Conservation (phyloP, 2,329 filamentous ascomycete species). For the Aspergillus ibericus region DNA sequence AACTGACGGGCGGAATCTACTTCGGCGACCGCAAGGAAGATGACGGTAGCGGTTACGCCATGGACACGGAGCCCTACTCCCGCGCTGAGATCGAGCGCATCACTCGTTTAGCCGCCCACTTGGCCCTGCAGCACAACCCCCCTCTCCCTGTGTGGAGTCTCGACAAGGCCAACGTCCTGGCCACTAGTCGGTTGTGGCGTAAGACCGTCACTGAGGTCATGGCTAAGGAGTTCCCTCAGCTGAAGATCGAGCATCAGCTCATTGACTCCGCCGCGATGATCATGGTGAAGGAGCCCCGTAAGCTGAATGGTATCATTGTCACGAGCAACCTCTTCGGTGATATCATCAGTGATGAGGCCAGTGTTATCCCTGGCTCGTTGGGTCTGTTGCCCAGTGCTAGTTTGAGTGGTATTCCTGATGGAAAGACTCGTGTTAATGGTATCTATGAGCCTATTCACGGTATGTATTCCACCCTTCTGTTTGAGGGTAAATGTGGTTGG, state of each 20-base stretch:
- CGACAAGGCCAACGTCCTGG: conserved; percentile 96
- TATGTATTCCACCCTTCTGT: conserved; percentile 40
- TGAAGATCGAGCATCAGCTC: conserved; percentile 82
- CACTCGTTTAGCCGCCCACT: conserved; percentile 74
- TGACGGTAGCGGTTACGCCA: conserved; percentile 70
- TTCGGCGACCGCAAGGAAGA: conserved; percentile 85
- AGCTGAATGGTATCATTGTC: conserved; percentile 85
- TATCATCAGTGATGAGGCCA: conserved; percentile 93
- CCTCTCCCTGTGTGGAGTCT: conserved; percentile 79
- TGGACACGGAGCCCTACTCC: conserved; percentile 86
- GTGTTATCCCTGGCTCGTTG: conserved; percentile 87
- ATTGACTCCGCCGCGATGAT: conserved; percentile 98
- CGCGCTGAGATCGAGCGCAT: conserved; percentile 84
- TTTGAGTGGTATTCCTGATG: conserved; percentile 81
- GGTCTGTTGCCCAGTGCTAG: conserved; percentile 86
- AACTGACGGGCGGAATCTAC: conserved; percentile 91
- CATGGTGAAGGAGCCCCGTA: conserved; percentile 89
- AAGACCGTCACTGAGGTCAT: conserved; percentile 84
- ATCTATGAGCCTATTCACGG: conserved; percentile 98
- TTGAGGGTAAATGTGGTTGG: background rate
- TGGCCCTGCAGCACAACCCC: conserved; percentile 75
- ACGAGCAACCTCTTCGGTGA: conserved; percentile 95
- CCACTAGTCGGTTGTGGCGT: conserved; percentile 85
- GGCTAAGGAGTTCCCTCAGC: conserved; percentile 81
- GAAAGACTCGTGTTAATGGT: conserved; percentile 80